Evolutionary conservation across 352 stramenopile genomes (phyloP).

Genomic region (Peronospora farinosa): DNA sequence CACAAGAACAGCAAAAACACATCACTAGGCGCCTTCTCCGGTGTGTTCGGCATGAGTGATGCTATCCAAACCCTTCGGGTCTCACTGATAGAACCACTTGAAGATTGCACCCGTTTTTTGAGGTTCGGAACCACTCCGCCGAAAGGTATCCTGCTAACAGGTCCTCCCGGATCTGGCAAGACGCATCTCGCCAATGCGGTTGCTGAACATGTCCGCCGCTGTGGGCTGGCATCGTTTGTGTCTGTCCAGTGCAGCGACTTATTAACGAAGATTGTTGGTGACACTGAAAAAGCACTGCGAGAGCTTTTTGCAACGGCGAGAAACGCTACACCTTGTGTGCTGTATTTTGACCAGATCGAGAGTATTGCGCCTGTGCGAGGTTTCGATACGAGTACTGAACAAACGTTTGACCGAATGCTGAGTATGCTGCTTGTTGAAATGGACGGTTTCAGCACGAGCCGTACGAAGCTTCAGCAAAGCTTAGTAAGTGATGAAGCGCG

Average conservation of each 20-base stretch:
- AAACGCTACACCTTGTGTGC: slow-evolving; percentile 79
- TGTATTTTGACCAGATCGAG: slow-evolving; percentile 92
- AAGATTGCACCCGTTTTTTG: slow-evolving; percentile 93
- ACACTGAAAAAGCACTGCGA: slow-evolving; percentile 84
- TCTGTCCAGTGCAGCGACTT: slow-evolving; percentile 86
- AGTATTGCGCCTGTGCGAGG: slow-evolving; percentile 79
- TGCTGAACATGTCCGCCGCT: slow-evolving; percentile 48
- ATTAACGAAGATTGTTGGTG: slow-evolving; percentile 86
- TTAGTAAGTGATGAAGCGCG: slow-evolving; percentile 34
- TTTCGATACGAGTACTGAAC: slow-evolving; percentile 88
- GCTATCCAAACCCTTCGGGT: slow-evolving; percentile 94
- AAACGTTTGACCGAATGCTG: slow-evolving; percentile 89
- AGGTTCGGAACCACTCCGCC: slow-evolving; percentile 95
- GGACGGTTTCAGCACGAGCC: slow-evolving; percentile 76
- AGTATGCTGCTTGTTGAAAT: slow-evolving; percentile 89
- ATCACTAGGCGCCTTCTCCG: slow-evolving; percentile 38
- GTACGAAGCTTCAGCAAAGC: slow-evolving; percentile 29
- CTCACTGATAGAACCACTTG: slow-evolving; percentile 95
- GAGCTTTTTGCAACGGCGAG: slow-evolving; percentile 83
- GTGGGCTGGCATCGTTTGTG: slow-evolving; percentile 76
- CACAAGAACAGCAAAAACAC: slow-evolving; percentile 8
- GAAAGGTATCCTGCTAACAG: slow-evolving; percentile 97
- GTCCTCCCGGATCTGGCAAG: slow-evolving; percentile 97
- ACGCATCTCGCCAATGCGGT: slow-evolving; percentile 88
- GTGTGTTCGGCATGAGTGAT: slow-evolving; percentile 95